Evolutionary conservation across 2,329 filamentous ascomycete genomes (phyloP).

Genomic region (Colletotrichum sp.): DNA sequence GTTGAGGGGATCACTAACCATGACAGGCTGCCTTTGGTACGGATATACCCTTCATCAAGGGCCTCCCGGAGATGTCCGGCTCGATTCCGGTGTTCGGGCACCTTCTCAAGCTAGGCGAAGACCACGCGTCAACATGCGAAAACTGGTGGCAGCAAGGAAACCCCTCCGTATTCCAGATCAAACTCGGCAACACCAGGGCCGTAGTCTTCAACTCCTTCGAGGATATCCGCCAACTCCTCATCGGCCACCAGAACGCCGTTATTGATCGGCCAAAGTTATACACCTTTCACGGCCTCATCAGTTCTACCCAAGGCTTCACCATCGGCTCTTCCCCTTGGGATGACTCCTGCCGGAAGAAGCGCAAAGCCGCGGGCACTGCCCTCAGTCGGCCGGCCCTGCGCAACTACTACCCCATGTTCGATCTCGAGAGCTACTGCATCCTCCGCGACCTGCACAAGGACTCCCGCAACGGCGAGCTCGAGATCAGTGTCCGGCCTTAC

Average conservation of each 20-base stretch:
- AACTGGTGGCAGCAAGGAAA: neutral
- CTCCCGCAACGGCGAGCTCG: neutral
- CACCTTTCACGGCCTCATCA: neutral
- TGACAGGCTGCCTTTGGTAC: conserved; percentile 44
- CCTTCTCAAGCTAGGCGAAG: conserved; percentile 66
- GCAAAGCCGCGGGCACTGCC: neutral
- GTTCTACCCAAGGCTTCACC: neutral
- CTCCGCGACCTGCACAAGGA: neutral
- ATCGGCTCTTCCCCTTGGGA: neutral
- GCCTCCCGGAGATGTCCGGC: conserved; percentile 65
- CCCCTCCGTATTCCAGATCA: neutral
- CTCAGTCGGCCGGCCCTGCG: neutral
- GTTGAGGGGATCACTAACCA: neutral
- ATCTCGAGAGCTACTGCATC: neutral
- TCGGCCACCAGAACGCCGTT: neutral
- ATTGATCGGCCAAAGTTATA: neutral
- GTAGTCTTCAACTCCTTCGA: neutral
- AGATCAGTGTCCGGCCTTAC: neutral
- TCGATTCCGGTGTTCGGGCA: conserved; percentile 67
- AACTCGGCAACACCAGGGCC: neutral
- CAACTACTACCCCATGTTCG: neutral
- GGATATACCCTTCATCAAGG: conserved; percentile 65
- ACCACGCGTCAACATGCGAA: neutral
- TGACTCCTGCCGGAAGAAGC: neutral
- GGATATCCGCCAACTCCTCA: neutral